Evolutionary conservation across 768 basidiomycete genomes (phyloP).

Genomic region (Podaxis sp.): DNA sequence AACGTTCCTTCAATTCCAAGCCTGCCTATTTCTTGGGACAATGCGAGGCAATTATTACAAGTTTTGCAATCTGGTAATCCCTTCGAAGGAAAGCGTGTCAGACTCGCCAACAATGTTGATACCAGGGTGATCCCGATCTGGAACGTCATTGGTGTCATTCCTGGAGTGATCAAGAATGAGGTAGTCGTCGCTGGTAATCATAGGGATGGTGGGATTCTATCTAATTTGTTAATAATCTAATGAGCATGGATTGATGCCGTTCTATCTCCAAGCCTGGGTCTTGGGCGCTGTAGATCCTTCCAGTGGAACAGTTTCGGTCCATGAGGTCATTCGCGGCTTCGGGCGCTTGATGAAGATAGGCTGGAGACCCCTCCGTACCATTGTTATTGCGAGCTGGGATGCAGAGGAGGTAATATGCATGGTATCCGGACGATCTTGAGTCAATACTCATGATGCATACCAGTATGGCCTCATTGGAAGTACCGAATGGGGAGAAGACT

Average conservation of each 20-base stretch:
- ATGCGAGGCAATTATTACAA: conserved; percentile 62
- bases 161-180: conserved; percentile 80
- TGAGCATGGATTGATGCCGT: background rate
- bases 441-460: background rate
- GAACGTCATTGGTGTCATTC: conserved; percentile 84
- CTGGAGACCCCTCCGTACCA: conserved; percentile 74
- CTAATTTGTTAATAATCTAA: background rate
- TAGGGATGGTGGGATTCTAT: conserved; percentile 62
- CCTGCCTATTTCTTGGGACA: conserved; percentile 87
- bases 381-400: conserved; percentile 74
- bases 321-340: conserved; percentile 73
- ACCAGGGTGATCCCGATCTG: conserved; percentile 83
- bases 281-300: conserved; percentile 75
- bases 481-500: conserved; percentile 94
- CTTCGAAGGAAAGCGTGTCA: conserved; percentile 34
- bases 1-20: conserved; percentile 79
- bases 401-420: conserved; percentile 58
- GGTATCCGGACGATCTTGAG: background rate
- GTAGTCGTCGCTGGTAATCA: conserved; percentile 84
- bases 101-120: conserved; percentile 61
- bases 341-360: conserved; percentile 64
- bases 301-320: conserved; percentile 72
- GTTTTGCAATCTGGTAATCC: conserved; percentile 18
- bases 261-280: conserved; percentile 15
- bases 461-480: conserved; percentile 72